Evolutionary conservation across 148 eudicot genomes (phyloP), one percentile per base, ranked within the genome.

Genomic region (Nepenthes gracilis): DNA sequence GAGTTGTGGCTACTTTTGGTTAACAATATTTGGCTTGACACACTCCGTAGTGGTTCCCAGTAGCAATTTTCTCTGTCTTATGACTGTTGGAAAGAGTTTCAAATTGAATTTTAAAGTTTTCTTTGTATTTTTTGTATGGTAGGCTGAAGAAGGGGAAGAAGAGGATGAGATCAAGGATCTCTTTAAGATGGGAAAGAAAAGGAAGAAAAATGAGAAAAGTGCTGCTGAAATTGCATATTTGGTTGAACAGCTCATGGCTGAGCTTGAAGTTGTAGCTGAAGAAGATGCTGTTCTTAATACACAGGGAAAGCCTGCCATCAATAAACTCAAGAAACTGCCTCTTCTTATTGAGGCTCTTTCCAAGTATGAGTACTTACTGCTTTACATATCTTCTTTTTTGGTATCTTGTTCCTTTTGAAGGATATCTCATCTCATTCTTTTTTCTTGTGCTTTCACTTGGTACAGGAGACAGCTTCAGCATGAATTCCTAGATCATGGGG

Each of bases 91-190:
- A 11, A 45, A 45, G 48, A 45, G 6, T 45, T 5, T 45, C 8
- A 6, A 45, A 11, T 5, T 11, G 48, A 45, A 5, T 11, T 45
- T 6, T 11, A 45, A 5, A 6, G 11, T 45, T 11, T 8, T 45
- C 15, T 33, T n/a, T 47, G 1, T 33, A 15, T 61, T 43, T 14
- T 7, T 38, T 61, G 54, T 59, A 43, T 58, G 63, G 64, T 60
- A 86, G 99, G 97, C 99, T 6, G 98, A 92, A 64, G 96, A 88
- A 76, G 94, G 83, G 56, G 95, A 82, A 54, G 96, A 92, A 35
- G 95, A 88, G 58, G 95, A 88, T 32, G 96, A 88, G 66, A 73
- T 81, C 40, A 64, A 80, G 40, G 66, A 76, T 11, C 79, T 93
- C 47, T 93, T 93, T 58, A 86, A 77, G 73, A 58, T 72, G 57